Conservation (phyloP, 352 stramenopile species). For the Pythium aristosporum region DNA sequence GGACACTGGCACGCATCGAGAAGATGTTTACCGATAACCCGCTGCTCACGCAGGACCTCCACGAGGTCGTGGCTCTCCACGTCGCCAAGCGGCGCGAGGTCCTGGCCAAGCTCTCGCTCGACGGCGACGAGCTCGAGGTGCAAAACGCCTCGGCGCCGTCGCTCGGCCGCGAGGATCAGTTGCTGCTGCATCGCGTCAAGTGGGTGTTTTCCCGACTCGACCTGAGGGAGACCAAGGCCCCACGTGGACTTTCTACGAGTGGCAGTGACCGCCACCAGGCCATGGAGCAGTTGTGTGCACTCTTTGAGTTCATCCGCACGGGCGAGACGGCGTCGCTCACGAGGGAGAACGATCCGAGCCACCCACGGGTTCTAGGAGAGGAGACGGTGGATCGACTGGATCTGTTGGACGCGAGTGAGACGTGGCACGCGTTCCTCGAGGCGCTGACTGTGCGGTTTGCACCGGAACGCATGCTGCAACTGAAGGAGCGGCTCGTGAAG, state of each 20-base stretch:
- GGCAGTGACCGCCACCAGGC: slow-evolving; percentile 21
- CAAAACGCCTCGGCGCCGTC: slow-evolving; percentile 30
- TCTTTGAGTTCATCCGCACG: slow-evolving; percentile 76
- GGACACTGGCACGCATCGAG: slow-evolving; percentile 64
- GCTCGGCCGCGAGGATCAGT: slow-evolving; percentile 46
- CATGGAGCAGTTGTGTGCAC: slow-evolving; percentile 62
- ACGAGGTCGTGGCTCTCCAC: slow-evolving; percentile 55
- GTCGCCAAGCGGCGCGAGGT: slow-evolving; percentile 47
- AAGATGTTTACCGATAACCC: slow-evolving; percentile 65
- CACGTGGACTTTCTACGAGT: not conserved
- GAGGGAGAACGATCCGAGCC: slow-evolving; percentile 53
- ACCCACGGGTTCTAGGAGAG: slow-evolving; percentile 10
- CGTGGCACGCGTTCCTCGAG: slow-evolving; percentile 64
- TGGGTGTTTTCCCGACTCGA: slow-evolving; percentile 76
- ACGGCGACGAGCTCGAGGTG: slow-evolving; percentile 58
- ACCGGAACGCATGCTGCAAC: slow-evolving; percentile 51
- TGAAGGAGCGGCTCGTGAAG: slow-evolving; percentile 64
- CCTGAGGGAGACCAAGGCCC: slow-evolving; percentile 26
- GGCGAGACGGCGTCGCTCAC: slow-evolving; percentile 44
- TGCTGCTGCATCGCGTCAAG: slow-evolving; percentile 72
- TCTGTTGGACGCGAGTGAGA: slow-evolving; percentile 36
- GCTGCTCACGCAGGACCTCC: slow-evolving; percentile 62
- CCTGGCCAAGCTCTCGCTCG: slow-evolving; percentile 49
- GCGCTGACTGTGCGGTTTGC: slow-evolving; percentile 69
- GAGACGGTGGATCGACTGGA: slow-evolving; percentile 32